Conservation (phyloP, 2,329 filamentous ascomycete species). For the Colletotrichum australisinense region DNA sequence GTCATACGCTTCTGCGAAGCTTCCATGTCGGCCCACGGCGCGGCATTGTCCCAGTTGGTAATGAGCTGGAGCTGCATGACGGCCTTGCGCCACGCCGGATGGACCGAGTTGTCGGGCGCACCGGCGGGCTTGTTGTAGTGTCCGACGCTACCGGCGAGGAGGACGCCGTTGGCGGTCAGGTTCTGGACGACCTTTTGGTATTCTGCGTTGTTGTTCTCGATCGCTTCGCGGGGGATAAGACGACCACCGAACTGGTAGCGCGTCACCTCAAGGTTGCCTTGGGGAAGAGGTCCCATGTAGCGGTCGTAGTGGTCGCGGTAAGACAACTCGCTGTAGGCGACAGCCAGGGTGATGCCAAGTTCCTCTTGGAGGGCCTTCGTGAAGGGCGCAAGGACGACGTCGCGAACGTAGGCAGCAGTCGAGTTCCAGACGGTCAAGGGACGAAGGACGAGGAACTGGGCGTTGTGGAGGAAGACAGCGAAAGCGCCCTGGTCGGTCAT, state of each 20-base stretch:
- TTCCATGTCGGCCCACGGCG: conserved; percentile 40
- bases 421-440: conserved; percentile 43
- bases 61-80: conserved; percentile 46
- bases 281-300: conserved; percentile 49
- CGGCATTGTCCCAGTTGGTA: conserved; percentile 40
- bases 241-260: conserved; percentile 49
- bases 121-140: conserved; percentile 42
- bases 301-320: conserved; percentile 48
- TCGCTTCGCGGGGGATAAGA: conserved; percentile 46
- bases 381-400: conserved; percentile 46
- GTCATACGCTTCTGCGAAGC: conserved; percentile 45
- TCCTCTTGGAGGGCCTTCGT: conserved; percentile 39
- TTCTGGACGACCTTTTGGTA: conserved; percentile 45
- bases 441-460: conserved; percentile 56
- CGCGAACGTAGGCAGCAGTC: conserved; percentile 40
- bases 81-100: conserved; percentile 50
- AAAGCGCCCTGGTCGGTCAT: conserved; percentile 63
- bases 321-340: conserved; percentile 42
- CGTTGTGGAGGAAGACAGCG: conserved; percentile 59
- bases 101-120: conserved; percentile 49
- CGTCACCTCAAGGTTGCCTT: conserved; percentile 46
- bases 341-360: conserved; percentile 40
- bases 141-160: conserved; percentile 45
- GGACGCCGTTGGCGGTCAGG: conserved; percentile 45
- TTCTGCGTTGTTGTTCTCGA: conserved; percentile 43